phyloP scores from a whole-genome alignment of 345 rosid genomes.

The Aquilaria sinensis region DNA sequence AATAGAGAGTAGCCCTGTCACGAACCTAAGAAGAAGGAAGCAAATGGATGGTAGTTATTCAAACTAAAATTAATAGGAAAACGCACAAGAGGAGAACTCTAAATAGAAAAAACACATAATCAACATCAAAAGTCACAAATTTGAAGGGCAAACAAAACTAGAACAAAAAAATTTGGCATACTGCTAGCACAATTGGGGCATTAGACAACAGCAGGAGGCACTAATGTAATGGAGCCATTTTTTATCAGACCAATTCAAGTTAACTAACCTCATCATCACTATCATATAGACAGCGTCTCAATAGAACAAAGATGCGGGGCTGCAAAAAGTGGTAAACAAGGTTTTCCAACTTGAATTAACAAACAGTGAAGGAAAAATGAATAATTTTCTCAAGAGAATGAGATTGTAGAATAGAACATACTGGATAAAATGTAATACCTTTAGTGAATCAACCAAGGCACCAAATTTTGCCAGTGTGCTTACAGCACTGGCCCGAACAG shows the following conservation, averaged over 20 bases:
- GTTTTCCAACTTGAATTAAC: constrained; percentile 1
- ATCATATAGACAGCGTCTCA: constrained; percentile 82
- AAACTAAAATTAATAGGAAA: not conserved
- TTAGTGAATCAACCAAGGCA: constrained; percentile 73
- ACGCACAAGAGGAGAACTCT: not conserved
- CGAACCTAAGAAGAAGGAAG: constrained; percentile 53
- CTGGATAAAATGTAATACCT: constrained; percentile 31
- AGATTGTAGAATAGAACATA: not conserved
- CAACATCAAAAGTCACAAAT: too few species aligned
- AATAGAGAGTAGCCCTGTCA: constrained; percentile 82
- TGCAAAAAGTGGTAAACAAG: constrained; percentile 22
- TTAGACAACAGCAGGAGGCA: too few species aligned
- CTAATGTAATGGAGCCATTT: too few species aligned
- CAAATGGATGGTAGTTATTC: not conserved
- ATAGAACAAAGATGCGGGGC: constrained; percentile 69
- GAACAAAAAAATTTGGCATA: too few species aligned
- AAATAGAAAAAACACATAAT: too few species aligned
- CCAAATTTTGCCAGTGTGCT: constrained; percentile 89
- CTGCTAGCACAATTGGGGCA: too few species aligned
- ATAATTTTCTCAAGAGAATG: not conserved
- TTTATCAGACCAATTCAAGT: too few species aligned
- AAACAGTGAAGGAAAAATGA: not conserved
- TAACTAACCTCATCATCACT: constrained; percentile 85
- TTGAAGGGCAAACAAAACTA: too few species aligned
- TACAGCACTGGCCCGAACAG: constrained; percentile 92